phyloP scores from a whole-genome alignment of 2,329 filamentous ascomycete genomes.

The Colletotrichum musicola region DNA sequence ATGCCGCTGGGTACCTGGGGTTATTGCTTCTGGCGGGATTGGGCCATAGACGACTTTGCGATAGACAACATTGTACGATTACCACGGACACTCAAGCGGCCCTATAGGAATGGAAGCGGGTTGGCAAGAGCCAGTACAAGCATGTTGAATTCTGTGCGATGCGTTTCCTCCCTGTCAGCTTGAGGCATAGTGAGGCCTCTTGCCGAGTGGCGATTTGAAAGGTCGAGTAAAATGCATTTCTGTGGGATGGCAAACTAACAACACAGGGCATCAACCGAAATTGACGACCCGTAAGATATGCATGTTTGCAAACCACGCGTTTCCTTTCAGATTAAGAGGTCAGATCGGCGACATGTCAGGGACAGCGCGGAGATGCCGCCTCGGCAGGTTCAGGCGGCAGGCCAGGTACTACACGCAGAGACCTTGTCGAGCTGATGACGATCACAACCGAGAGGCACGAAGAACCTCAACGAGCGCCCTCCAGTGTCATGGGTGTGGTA shows the following conservation, averaged over 20 bases:
- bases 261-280: not conserved
- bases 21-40: slow-evolving; percentile 35
- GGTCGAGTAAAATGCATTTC: not conserved
- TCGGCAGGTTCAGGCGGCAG: too few relatives aligned
- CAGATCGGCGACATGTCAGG: slow-evolving; percentile 1
- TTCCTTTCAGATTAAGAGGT: too few relatives aligned
- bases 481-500: not conserved
- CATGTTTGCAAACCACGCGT: not conserved
- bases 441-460: slow-evolving; percentile 3
- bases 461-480: not conserved
- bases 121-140: slow-evolving; percentile 16
- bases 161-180: not conserved
- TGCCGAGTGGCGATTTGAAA: slow-evolving; percentile 29
- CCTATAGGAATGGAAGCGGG: slow-evolving; percentile 38
- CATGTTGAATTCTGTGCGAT: not conserved
- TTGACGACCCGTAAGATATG: not conserved
- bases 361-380: not conserved
- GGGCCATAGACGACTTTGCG: slow-evolving; percentile 38
- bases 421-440: slow-evolving; percentile 35
- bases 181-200: slow-evolving; percentile 18
- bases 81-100: slow-evolving; percentile 37
- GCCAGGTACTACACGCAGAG: not conserved
- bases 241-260: not conserved
- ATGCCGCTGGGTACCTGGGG: slow-evolving; percentile 32
- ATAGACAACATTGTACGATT: slow-evolving; percentile 40